phyloP scores from a whole-genome alignment of 768 basidiomycete species.

The Pilatotrama ljubarskyi region DNA sequence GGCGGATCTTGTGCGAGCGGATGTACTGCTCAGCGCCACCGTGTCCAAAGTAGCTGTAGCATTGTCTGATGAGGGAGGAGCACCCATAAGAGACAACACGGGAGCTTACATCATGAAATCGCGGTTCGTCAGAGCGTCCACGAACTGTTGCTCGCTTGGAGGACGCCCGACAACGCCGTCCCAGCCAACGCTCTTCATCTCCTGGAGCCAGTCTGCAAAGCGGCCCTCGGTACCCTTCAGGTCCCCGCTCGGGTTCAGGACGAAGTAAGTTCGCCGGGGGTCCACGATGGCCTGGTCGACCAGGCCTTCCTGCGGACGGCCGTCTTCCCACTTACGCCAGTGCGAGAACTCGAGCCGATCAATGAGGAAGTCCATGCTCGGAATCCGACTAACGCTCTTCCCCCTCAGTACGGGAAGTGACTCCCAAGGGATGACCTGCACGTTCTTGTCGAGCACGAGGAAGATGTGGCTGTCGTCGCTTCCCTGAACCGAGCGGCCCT shows the following conservation, averaged over 20 bases:
- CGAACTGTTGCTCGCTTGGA: constrained; percentile 84
- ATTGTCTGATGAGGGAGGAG: background rate
- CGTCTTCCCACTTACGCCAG: constrained; percentile 36
- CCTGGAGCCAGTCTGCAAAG: constrained; percentile 76
- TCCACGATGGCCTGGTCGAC: constrained; percentile 60
- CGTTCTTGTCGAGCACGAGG: constrained; percentile 84
- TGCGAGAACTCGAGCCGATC: constrained; percentile 74
- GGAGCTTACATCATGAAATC: constrained; percentile 88
- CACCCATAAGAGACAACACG: background rate
- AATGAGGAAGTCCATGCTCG: constrained; percentile 82
- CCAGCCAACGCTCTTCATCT: constrained; percentile 80
- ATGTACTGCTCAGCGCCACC: constrained; percentile 95
- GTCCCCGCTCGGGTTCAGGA: constrained; percentile 93
- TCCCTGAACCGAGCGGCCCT: constrained; percentile 24
- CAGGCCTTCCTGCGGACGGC: constrained; percentile 15
- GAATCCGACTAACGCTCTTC: constrained; percentile 88
- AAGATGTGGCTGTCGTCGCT: constrained; percentile 73
- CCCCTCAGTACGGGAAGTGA: constrained; percentile 85
- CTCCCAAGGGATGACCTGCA: constrained; percentile 94
- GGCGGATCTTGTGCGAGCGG: constrained; percentile 81
- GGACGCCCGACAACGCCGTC: constrained; percentile 72
- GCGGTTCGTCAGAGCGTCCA: constrained; percentile 64
- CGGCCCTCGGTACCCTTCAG: constrained; percentile 78
- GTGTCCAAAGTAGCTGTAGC: constrained; percentile 89
- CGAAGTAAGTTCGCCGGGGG: constrained; percentile 69